Evolutionary conservation across 1,139 yeast species (phyloP).

Genomic region (Taphrina confusa): DNA sequence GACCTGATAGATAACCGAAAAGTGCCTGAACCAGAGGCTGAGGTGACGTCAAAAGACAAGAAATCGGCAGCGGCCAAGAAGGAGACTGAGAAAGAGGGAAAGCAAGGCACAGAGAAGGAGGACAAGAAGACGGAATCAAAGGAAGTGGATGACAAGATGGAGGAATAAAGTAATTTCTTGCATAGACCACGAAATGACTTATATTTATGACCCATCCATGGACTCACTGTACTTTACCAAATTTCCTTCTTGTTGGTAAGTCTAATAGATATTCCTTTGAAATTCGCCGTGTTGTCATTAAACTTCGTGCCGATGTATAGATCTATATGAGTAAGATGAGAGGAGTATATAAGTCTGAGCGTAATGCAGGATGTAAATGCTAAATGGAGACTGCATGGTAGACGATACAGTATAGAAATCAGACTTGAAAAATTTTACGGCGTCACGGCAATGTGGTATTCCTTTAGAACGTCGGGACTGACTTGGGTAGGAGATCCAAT

Average conservation of each 20-base stretch:
- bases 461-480: slow-evolving; percentile 48
- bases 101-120: not conserved
- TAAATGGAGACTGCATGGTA: too few species aligned
- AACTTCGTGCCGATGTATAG: too few species aligned
- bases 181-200: not conserved
- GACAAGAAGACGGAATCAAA: not conserved
- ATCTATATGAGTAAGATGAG: too few species aligned
- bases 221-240: too few species aligned
- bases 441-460: slow-evolving; percentile 51
- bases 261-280: too few species aligned
- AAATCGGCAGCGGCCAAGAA: slow-evolving; percentile 2
- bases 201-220: not conserved
- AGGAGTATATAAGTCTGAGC: too few species aligned
- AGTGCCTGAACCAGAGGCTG: slow-evolving; percentile 9
- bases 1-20: slow-evolving; percentile 78
- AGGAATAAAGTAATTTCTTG: slow-evolving; percentile 1
- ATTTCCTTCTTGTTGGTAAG: too few species aligned
- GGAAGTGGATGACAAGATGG: slow-evolving; percentile 19
- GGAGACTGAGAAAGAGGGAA: not conserved
- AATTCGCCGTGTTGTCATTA: too few species aligned
- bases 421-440: too few species aligned
- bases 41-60: not conserved
- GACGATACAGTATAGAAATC: too few species aligned
- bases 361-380: too few species aligned
- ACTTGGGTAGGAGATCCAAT: slow-evolving; percentile 82